Base-by-base conservation (phyloP, 495 filamentous ascomycete species). In the Penicillium soppii region DNA sequence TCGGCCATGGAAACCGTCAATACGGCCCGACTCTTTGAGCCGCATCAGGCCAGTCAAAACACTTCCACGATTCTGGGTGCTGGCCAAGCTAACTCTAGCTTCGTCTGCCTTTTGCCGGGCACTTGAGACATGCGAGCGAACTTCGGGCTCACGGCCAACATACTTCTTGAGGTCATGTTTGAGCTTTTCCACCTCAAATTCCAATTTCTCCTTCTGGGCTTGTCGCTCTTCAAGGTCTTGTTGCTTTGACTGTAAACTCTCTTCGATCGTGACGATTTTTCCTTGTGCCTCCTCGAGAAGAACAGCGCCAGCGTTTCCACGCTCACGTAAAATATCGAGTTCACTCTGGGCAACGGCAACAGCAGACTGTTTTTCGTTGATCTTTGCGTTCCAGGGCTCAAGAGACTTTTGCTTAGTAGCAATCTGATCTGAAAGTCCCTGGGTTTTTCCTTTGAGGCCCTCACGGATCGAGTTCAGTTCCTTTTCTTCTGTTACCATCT, bases 331-430 rank as follows among this genome's bases (percentile, higher is more conserved):
- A 52, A 98, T 97, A 39, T 94, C 85, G 45, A 97, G 81, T 68
- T 98, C 94, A 65, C 88, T 92, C 65, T 95, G 88, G 4, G 94
- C 90, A 22, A 98, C 91, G 12, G 94, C 92, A 59, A 96, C 92
- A 7, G 88, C 82, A 2, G 91, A 96, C 56, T 90, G 87, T 66
- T 96, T 97, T 65, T 94, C 82, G 62, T 95, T 97, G 73, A 98
- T 91, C 71, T 91, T 96, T 42, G 88, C 90, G 48, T 90, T 92
- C 92, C 92, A 98, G 0, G 94, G 94, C 72, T 97, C 92, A 7
- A 98, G 79, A 2, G 88, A 87, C 71, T 95, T 96, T 59, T 98
- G 94, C 70, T 96, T 97, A 1, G 78, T 76, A 0, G 91, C 83
- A 52, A 97, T 96, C 59, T 97, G 81, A 62, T 98, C 90, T 0